Evolutionary conservation across 352 stramenopile species (phyloP).

Genomic region (Albugo candida): DNA sequence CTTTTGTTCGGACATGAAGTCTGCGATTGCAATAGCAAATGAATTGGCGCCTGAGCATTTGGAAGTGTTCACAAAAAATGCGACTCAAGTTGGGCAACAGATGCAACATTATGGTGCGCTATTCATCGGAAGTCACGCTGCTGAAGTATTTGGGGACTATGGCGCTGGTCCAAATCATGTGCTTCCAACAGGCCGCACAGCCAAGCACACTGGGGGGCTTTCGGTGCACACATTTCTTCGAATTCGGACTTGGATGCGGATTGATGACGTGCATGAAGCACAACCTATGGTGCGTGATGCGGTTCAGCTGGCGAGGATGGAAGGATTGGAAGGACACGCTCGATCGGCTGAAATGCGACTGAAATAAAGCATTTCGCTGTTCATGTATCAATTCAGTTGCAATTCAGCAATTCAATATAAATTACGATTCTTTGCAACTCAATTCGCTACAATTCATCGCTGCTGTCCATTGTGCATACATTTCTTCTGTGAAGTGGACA

Average conservation of each 20-base stretch:
- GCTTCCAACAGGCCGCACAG: slow-evolving; percentile 92
- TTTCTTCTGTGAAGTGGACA: no score
- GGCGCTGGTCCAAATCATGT: slow-evolving; percentile 98
- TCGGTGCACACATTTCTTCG: slow-evolving; percentile 97
- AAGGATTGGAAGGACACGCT: slow-evolving; percentile 66
- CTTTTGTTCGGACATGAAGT: slow-evolving; percentile 43
- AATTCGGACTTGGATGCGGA: slow-evolving; percentile 96
- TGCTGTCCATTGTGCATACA: no score
- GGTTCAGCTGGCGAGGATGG: slow-evolving; percentile 84
- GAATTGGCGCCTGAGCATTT: slow-evolving; percentile 74
- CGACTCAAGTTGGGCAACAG: slow-evolving; percentile 60
- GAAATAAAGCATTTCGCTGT: not conserved
- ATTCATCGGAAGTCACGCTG: slow-evolving; percentile 88
- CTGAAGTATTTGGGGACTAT: slow-evolving; percentile 96
- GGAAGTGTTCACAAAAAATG: slow-evolving; percentile 81
- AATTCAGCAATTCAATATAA: no score
- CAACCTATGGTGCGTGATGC: slow-evolving; percentile 86
- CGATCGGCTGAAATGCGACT: slow-evolving; percentile 51
- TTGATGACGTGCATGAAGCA: slow-evolving; percentile 76
- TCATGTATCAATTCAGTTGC: not conserved
- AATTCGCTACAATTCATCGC: no score
- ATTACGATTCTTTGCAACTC: no score
- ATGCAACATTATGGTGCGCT: slow-evolving; percentile 77
- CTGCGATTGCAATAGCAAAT: slow-evolving; percentile 72
- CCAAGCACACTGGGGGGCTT: slow-evolving; percentile 93